Conservation (phyloP, 495 filamentous ascomycete genomes). For the Penicillium paradoxum region DNA sequence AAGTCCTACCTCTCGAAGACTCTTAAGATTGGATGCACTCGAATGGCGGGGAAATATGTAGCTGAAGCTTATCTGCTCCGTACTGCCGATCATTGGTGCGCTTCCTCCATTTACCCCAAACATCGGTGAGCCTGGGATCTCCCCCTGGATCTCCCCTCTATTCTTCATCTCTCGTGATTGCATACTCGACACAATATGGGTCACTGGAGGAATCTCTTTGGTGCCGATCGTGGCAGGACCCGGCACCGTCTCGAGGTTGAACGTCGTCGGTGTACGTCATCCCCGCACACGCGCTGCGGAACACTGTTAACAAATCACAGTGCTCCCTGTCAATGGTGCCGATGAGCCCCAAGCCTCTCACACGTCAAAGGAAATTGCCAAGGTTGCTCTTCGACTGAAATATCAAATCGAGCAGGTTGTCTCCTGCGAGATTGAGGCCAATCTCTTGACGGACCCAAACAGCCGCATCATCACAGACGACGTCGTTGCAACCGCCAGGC, state of each 20-base stretch:
- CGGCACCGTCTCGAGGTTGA: slow-evolving; percentile 29
- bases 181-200: slow-evolving; percentile 25
- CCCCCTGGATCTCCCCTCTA: background rate
- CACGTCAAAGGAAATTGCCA: slow-evolving; percentile 72
- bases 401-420: slow-evolving; percentile 87
- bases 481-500: slow-evolving; percentile 71
- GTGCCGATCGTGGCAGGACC: slow-evolving; percentile 16
- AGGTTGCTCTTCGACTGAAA: slow-evolving; percentile 80
- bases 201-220: slow-evolving; percentile 32
- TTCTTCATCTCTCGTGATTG: background rate
- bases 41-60: slow-evolving; percentile 4
- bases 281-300: slow-evolving; percentile 4
- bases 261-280: slow-evolving; percentile 41
- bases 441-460: slow-evolving; percentile 67
- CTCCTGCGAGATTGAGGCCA: slow-evolving; percentile 77
- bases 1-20: background rate
- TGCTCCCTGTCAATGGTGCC: slow-evolving; percentile 32
- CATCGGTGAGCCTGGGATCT: background rate
- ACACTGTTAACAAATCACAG: slow-evolving; percentile 27
- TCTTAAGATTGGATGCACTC: background rate
- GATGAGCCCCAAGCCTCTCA: slow-evolving; percentile 39
- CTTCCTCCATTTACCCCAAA: background rate
- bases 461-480: slow-evolving; percentile 74
- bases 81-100: background rate
- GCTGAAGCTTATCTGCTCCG: slow-evolving; percentile 8